A percentile compares a stretch with the other conserved stretches of the same genome.
Conservation (phyloP, 129 eudicot genomes). For the Apium graveolens region DNA sequence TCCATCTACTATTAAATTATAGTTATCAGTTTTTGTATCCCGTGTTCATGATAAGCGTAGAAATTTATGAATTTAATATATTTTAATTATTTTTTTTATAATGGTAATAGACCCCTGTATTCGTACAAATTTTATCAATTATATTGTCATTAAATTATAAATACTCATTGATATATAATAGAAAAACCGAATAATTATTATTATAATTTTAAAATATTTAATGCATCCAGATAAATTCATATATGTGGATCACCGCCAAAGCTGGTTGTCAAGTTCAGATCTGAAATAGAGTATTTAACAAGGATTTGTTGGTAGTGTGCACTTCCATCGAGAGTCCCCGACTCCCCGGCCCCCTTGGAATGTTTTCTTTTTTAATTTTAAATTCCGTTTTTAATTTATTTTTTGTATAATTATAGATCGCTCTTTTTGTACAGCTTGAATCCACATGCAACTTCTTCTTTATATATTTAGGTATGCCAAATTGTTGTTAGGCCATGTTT, state of each 20-base stretch:
- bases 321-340: background rate
- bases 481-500: background rate
- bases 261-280: background rate
- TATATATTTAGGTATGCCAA: background rate
- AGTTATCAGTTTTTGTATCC: too few species aligned
- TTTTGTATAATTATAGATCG: too few species aligned
- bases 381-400: background rate
- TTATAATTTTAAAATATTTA: too few species aligned
- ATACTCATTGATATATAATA: too few species aligned
- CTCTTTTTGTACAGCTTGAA: background rate
- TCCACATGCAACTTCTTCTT: background rate
- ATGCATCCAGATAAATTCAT: background rate
- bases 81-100: too few species aligned
- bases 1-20: too few species aligned
- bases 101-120: too few species aligned
- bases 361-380: background rate
- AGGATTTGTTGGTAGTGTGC: background rate
- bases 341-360: background rate
- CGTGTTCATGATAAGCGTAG: too few species aligned
- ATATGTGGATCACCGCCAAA: background rate
- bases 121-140: too few species aligned
- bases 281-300: background rate
- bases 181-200: too few species aligned
- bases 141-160: too few species aligned
- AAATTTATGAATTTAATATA: too few species aligned